Evolutionary conservation across 2,329 filamentous ascomycete genomes (phyloP).

Genomic region (Clathrospora elynae): DNA sequence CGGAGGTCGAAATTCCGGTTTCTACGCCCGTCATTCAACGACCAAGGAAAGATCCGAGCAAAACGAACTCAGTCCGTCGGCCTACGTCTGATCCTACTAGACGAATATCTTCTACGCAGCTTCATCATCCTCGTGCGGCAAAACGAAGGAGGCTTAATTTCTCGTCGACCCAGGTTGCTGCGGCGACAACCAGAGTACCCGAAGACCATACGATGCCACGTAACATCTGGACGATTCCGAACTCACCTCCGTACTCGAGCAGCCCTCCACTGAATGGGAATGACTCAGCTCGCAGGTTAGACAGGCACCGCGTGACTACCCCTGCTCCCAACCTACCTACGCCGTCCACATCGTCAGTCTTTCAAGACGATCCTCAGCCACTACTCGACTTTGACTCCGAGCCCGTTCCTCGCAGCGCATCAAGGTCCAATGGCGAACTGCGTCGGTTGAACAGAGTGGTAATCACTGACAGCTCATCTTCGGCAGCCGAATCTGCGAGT

Average conservation of each 20-base stretch:
- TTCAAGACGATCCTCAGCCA: slow-evolving; percentile 24
- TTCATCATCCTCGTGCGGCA: slow-evolving; percentile 17
- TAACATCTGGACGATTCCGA: slow-evolving; percentile 48
- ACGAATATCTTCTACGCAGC: slow-evolving; percentile 20
- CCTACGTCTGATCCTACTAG: slow-evolving; percentile 5
- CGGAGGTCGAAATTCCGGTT: slow-evolving; percentile 30
- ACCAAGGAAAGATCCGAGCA: slow-evolving; percentile 9
- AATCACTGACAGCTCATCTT: slow-evolving; percentile 28
- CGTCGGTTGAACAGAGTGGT: slow-evolving; percentile 23
- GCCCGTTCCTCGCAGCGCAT: slow-evolving; percentile 18
- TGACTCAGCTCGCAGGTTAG: slow-evolving; percentile 10
- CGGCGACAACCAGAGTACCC: slow-evolving; percentile 15
- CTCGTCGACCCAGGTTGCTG: slow-evolving; percentile 15
- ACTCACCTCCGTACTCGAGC: slow-evolving; percentile 50
- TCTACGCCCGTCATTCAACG: slow-evolving; percentile 27
- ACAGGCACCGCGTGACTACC: slow-evolving; percentile 6
- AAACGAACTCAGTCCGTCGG: slow-evolving; percentile 8
- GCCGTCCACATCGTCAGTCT: slow-evolving; percentile 40
- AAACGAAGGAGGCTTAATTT: slow-evolving; percentile 33
- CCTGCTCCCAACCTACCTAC: slow-evolving; percentile 34
- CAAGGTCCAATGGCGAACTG: slow-evolving; percentile 15
- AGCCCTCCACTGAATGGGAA: slow-evolving; percentile 28
- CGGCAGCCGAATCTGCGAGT: slow-evolving; percentile 26
- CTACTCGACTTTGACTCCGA: slow-evolving; percentile 31
- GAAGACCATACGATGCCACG: slow-evolving; percentile 8